Conservation (phyloP, 139 green algal genomes). For the Limnomonas spitsbergensis region DNA sequence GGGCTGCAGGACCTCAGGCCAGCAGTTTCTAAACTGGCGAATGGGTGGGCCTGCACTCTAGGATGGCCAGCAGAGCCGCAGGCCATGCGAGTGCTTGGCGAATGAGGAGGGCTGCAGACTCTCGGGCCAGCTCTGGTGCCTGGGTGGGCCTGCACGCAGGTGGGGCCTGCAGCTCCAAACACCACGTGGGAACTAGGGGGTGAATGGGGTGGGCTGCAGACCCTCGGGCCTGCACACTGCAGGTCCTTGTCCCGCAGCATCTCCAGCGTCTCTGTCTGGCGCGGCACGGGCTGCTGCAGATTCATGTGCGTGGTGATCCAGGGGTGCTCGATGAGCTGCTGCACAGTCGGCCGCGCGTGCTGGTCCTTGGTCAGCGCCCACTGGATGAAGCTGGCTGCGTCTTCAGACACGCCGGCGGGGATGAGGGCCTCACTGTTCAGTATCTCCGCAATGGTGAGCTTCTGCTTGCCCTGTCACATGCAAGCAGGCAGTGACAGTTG, state of each 20-base stretch:
- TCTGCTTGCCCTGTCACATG: constrained; percentile 38
- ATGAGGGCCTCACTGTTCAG: constrained; percentile 31
- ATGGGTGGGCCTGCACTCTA: too few species aligned
- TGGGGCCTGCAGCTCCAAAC: not conserved
- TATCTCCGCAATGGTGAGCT: constrained; percentile 44
- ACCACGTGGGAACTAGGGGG: not conserved
- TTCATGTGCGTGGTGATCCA: too few species aligned
- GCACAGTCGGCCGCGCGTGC: constrained; percentile 28
- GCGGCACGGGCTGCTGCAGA: too few species aligned
- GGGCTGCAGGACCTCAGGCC: too few species aligned
- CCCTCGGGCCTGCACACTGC: too few species aligned
- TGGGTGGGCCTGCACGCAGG: not conserved
- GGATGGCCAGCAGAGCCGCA: too few species aligned
- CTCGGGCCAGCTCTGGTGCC: not conserved
- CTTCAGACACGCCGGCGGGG: constrained; percentile 36
- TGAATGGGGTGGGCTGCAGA: not conserved
- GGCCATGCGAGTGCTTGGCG: too few species aligned
- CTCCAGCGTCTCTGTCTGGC: too few species aligned
- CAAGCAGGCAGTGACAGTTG: not conserved
- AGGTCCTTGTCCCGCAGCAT: too few species aligned
- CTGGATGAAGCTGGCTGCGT: constrained; percentile 34
- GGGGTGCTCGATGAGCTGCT: constrained; percentile 44
- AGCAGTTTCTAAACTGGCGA: too few species aligned
- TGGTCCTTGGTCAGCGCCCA: constrained; percentile 46
- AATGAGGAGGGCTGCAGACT: too few species aligned